Base-by-base conservation (phyloP, 352 stramenopile genomes). In the Phytophthora megakarya region DNA sequence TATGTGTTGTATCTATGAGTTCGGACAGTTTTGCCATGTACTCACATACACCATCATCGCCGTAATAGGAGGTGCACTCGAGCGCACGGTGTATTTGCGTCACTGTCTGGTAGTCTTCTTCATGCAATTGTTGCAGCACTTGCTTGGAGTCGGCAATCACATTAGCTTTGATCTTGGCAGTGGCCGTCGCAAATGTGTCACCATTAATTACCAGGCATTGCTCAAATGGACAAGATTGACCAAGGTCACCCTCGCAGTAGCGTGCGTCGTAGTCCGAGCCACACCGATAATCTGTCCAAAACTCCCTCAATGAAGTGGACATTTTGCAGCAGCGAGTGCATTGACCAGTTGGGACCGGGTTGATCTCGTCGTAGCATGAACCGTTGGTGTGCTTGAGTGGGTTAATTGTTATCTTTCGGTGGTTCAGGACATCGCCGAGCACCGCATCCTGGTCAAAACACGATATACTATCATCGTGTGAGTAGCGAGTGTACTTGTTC, bases 281-380 rank as follows among this genome's bases (percentile, higher is more conserved):
- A 40, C 84, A 93, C 21, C 67, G 75, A 65, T 87, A 91, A 65
- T 88, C 70, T 5, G 66, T 72, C 80, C 79, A 90, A 16, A 59
- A 76, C 53, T 93, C 81, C 22, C 71, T 61, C 22, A 93, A 48
- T 9, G 61, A 57, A 1, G 72, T 82, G 3, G 52, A 67, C 56
- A 85, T 74, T 54, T 72, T 69, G 26, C 67, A 80, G 65, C 79
- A 89, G 15, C 79, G 75, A 21, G 64, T 72, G 50, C 79, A 89
- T 39, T 70, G 60, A 2, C 62, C 61, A 5, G 32, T 25, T 1
- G 42, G 38, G 13, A 86, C 68, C 0, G 78, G 78, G 12, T 59
- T 51, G n/a, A 62, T 47, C 37, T 54, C 62, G 9, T 82, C 54
- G 19, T 39, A 44, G 32, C 78, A 63, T 11, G 18, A 48, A 0